A percentile compares a stretch with the other conserved stretches of the same genome.
These are phyloP conservation scores for Prunus campanulata DNA, from an alignment of 306 rosid species.

Conservation along the genomic window DNA sequence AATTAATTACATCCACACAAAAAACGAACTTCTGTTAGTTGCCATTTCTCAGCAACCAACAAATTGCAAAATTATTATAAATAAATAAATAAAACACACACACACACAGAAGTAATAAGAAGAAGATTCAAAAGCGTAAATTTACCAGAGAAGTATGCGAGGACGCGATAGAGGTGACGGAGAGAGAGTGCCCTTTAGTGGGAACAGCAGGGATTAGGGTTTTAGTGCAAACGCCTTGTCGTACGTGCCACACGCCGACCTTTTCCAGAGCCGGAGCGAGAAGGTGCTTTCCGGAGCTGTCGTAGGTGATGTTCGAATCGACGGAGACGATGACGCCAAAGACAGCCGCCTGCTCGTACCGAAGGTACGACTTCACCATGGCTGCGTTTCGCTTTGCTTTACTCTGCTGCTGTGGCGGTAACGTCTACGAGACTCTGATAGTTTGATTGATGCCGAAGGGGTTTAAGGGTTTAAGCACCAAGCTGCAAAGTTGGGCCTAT, in stretches of 20 bases:
- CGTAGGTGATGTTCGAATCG: slow-evolving; percentile 70
- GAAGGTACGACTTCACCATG: slow-evolving; percentile 91
- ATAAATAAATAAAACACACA: too few species aligned
- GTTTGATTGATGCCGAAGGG: not conserved
- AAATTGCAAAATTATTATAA: not conserved
- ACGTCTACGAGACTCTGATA: not conserved
- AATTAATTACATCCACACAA: not conserved
- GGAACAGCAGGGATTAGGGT: slow-evolving; percentile 55
- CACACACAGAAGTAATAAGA: not conserved
- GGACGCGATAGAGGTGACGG: slow-evolving; percentile 66
- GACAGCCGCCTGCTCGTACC: slow-evolving; percentile 72
- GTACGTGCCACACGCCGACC: slow-evolving; percentile 79
- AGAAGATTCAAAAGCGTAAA: not conserved
- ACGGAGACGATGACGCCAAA: slow-evolving; percentile 83
- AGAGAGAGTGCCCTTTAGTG: slow-evolving; percentile 54
- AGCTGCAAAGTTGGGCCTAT: too few species aligned
- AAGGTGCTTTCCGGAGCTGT: slow-evolving; percentile 76
- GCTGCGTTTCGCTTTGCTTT: slow-evolving; percentile 1
- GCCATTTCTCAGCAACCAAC: not conserved
- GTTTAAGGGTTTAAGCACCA: slow-evolving; percentile 10
- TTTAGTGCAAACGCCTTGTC: slow-evolving; percentile 80
- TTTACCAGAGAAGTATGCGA: slow-evolving; percentile 56
- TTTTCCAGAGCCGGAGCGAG: slow-evolving; percentile 90
- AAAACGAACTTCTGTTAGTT: not conserved
- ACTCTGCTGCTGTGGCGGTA: not conserved